Base-by-base conservation (phyloP, 2,329 filamentous ascomycete genomes). In the Emmonsia crescens region DNA sequence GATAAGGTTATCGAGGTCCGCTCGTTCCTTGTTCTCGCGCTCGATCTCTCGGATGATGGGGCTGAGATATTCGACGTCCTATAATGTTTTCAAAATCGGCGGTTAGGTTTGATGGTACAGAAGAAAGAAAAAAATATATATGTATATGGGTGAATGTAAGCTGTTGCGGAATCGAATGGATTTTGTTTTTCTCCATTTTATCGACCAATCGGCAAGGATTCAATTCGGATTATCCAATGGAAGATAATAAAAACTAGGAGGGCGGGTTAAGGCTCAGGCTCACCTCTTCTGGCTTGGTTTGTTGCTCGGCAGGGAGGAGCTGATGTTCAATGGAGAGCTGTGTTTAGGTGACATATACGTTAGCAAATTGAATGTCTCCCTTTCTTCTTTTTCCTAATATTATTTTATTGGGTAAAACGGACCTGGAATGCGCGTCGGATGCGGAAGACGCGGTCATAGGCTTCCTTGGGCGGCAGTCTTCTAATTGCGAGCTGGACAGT, bases 401-500 rank as follows among this genome's bases (percentile, higher is more conserved):
- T 16, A 3, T n/a, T 29, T 27, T 5, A 44, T 29, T 31, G 8
- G 31, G 31, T 12, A 8, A 56, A 57, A 66, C 75, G 66, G 79
- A 89, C 87, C 83, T 99, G 94, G 79, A 95, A 87, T 72, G 94
- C 93, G 79, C 94, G 87, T 80, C 94, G 90, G 78, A 99, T 85
- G 74, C 94, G 92, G 87, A 91, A 99, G 76, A 97, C 86, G 76
- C 94, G 93, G 82, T 99, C 94, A 81, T 97, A 97, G 72, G 87
- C 84, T 76, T 94, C 90, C 82, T 95, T 90, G 72, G 90, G 84
- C 62, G 89, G 85, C 65, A 99, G 89, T 76, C 94, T 91, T 84
- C 89, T 89, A 73, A 99, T 84, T 66, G 94, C 94, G 70, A 87
- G 84, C 78, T 94, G 88, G 72, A 96, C 91, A 62, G 82, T 79